phyloP scores from a whole-genome alignment of 768 basidiomycete species.

The Amanita polypyramis region DNA sequence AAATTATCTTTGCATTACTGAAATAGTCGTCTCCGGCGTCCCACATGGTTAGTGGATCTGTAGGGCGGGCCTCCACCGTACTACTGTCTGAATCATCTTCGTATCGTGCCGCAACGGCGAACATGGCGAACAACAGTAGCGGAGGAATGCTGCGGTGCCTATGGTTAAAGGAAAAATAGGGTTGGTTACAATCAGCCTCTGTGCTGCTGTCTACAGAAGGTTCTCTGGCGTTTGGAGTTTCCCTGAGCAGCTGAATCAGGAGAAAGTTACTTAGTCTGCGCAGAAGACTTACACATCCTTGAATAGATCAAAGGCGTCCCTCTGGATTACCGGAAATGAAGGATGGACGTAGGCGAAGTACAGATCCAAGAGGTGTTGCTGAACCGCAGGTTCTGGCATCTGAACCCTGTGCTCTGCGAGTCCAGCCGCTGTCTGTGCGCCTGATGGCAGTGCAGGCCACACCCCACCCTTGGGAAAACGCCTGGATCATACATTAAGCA shows the following conservation, averaged over 20 bases:
- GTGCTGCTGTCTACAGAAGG: slow-evolving; percentile 8
- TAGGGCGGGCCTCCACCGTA: slow-evolving; percentile 20
- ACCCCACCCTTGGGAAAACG: slow-evolving; percentile 83
- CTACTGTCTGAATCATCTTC: slow-evolving; percentile 11
- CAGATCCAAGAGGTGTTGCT: slow-evolving; percentile 60
- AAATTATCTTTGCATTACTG: slow-evolving; percentile 50
- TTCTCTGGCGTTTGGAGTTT: slow-evolving; percentile 11
- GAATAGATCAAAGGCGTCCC: slow-evolving; percentile 52
- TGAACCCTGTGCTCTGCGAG: slow-evolving; percentile 27
- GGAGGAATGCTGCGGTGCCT: slow-evolving; percentile 42
- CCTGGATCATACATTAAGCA: slow-evolving; percentile 25
- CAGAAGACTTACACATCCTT: slow-evolving; percentile 21
- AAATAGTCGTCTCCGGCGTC: slow-evolving; percentile 67
- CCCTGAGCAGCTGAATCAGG: neutral
- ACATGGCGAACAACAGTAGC: slow-evolving; percentile 75
- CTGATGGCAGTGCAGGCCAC: slow-evolving; percentile 58
- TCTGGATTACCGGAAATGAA: slow-evolving; percentile 68
- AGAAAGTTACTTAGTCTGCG: neutral
- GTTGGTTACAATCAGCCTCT: neutral
- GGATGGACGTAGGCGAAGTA: slow-evolving; percentile 83
- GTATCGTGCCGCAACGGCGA: slow-evolving; percentile 72
- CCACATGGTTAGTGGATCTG: slow-evolving; percentile 61
- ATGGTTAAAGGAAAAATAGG: slow-evolving; percentile 25
- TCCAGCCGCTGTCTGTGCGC: slow-evolving; percentile 18
- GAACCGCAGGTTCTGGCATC: slow-evolving; percentile 48